phyloP scores from a whole-genome alignment of 768 basidiomycete genomes.

The Mycena rebaudengoi region DNA sequence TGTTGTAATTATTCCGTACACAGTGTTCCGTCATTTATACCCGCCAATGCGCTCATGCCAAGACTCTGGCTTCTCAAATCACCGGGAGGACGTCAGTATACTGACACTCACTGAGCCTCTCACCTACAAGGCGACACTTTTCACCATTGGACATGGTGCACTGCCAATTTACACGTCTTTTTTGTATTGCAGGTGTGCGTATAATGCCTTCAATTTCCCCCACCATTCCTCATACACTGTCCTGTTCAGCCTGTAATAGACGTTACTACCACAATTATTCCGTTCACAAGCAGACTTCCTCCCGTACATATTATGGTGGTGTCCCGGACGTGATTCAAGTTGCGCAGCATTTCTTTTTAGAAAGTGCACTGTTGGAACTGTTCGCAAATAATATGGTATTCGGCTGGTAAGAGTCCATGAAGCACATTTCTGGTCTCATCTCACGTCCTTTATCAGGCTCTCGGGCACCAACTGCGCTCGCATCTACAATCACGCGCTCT shows the following conservation, averaged over 20 bases:
- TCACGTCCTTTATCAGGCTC: too few relatives aligned
- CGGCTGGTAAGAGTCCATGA: neutral
- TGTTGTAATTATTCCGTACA: neutral
- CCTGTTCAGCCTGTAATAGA: neutral
- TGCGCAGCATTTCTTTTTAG: conserved; percentile 22
- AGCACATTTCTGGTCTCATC: too few relatives aligned
- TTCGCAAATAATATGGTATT: conserved; percentile 20
- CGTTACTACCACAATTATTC: conserved; percentile 12
- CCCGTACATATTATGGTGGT: conserved; percentile 24
- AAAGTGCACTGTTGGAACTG: conserved; percentile 22
- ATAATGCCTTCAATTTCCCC: neutral
- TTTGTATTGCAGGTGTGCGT: conserved; percentile 1
- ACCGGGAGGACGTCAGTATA: neutral
- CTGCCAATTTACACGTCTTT: conserved; percentile 5
- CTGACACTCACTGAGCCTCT: neutral
- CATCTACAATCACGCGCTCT: too few relatives aligned
- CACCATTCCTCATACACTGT: too few relatives aligned
- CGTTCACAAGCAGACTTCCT: neutral
- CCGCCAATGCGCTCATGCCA: neutral
- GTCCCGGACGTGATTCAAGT: conserved; percentile 21
- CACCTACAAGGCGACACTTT: neutral
- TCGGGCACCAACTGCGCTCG: too few relatives aligned
- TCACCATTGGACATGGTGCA: neutral
- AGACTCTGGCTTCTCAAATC: neutral
- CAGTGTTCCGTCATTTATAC: conserved; percentile 4